A percentile compares a stretch with the other conserved stretches of the same genome.
Evolutionary conservation across 208 protist genomes (phyloP).

Genomic region (Acanthamoeba quina): DNA sequence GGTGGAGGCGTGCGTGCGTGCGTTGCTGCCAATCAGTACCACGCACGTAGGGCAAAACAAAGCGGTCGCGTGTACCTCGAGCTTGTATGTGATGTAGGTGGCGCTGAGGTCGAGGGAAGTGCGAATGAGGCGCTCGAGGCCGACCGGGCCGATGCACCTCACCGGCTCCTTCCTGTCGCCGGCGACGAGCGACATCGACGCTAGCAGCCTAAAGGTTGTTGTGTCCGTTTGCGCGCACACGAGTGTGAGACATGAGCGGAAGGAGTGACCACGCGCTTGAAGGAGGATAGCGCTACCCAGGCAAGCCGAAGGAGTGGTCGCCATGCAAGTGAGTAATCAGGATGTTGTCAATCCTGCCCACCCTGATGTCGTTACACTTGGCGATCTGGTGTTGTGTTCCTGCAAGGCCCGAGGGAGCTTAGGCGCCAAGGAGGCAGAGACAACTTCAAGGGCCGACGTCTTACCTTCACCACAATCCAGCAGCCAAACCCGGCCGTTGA

Average conservation of each 20-base stretch:
- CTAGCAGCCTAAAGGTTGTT: slow-evolving; percentile 53
- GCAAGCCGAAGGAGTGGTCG: slow-evolving; percentile 82
- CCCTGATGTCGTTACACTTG: slow-evolving; percentile 71
- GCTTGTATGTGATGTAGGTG: slow-evolving; percentile 70
- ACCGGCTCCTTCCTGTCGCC: slow-evolving; percentile 68
- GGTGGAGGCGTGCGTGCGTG: not conserved
- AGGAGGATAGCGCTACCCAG: slow-evolving; percentile 60
- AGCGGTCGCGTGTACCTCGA: not conserved
- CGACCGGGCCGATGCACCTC: slow-evolving; percentile 49
- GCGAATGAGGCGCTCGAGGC: slow-evolving; percentile 60
- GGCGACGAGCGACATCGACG: slow-evolving; percentile 76
- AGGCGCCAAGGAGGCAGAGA: not conserved
- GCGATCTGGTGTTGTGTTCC: slow-evolving; percentile 84
- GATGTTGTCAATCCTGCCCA: slow-evolving; percentile 72
- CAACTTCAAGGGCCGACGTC: not conserved
- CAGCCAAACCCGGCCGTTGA: slow-evolving; percentile 76
- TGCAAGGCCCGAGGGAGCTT: not conserved
- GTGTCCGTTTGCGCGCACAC: not conserved
- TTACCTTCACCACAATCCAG: slow-evolving; percentile 79
- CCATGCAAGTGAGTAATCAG: slow-evolving; percentile 85
- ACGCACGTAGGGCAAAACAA: not conserved
- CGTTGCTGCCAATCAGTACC: not conserved
- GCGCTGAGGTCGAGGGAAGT: slow-evolving; percentile 66
- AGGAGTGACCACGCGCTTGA: not conserved
- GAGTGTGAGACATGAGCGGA: not conserved